A percentile compares a stretch with the other conserved stretches of the same genome.
These are phyloP conservation scores for Lachancea waltii DNA, from an alignment of 805 yeast species.

Conservation along the genomic window DNA sequence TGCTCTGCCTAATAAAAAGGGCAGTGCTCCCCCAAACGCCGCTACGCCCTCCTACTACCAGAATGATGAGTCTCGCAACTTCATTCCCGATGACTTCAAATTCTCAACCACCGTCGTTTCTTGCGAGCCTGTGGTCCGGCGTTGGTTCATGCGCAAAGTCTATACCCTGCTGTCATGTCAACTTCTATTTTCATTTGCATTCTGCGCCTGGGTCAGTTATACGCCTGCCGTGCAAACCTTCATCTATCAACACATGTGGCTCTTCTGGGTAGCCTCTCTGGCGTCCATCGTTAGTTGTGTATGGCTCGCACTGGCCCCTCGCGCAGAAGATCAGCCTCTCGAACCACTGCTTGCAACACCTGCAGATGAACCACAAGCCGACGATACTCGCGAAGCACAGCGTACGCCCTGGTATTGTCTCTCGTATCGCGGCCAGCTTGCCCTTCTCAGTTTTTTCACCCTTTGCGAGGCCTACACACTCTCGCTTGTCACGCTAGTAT, in stretches of 20 bases:
- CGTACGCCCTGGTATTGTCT: conserved; percentile 28
- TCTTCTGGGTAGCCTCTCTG: conserved; percentile 47
- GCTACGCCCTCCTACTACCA: conserved; percentile 8
- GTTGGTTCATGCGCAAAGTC: conserved; percentile 71
- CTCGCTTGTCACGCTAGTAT: conserved; percentile 58
- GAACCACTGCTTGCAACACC: conserved; percentile 1
- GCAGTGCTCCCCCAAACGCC: conserved; percentile 2
- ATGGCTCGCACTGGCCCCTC: conserved; percentile 56
- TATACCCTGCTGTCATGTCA: conserved; percentile 66
- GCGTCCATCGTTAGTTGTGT: conserved; percentile 61
- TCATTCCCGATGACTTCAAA: conserved; percentile 71
- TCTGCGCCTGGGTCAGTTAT: conserved; percentile 18
- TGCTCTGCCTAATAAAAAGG: neutral
- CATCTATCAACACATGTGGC: conserved; percentile 53
- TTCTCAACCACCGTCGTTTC: conserved; percentile 70
- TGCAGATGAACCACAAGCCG: conserved; percentile 3
- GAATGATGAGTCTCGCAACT: conserved; percentile 11
- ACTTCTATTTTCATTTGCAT: conserved; percentile 50
- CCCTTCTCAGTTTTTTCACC: conserved; percentile 61
- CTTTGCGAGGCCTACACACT: conserved; percentile 65
- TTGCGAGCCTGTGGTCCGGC: conserved; percentile 70
- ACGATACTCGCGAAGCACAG: conserved; percentile 4
- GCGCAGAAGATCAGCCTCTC: conserved; percentile 45
- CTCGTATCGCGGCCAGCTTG: conserved; percentile 31
- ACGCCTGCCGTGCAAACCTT: conserved; percentile 33